phyloP scores from a whole-genome alignment of 345 rosid genomes.

The Populus tremula region DNA sequence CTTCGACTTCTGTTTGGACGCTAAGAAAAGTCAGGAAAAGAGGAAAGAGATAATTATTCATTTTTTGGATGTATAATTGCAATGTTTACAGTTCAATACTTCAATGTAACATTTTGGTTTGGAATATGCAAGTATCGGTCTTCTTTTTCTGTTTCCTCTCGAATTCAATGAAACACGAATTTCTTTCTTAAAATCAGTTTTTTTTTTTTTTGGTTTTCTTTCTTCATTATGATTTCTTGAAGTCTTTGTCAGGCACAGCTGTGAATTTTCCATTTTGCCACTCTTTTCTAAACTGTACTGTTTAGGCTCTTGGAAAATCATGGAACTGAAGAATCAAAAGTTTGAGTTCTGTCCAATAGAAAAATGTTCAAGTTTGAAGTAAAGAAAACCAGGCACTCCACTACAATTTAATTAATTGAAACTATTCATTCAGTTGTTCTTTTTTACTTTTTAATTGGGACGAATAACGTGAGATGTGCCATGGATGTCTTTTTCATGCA shows the following conservation, averaged over 20 bases:
- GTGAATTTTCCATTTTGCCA: not conserved
- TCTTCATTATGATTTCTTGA: not conserved
- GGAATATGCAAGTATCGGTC: not conserved
- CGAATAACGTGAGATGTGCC: not conserved
- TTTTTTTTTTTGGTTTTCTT: not conserved
- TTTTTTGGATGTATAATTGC: not conserved
- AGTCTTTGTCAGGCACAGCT: not conserved
- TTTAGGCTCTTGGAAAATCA: not conserved
- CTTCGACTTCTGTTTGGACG: not conserved
- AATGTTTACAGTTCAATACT: not conserved
- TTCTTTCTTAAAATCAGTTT: not conserved
- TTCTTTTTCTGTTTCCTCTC: not conserved
- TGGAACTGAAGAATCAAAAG: not conserved
- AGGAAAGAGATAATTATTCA: not conserved
- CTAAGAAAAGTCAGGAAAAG: slow-evolving; percentile 2
- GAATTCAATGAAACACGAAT: not conserved
- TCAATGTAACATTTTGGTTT: not conserved
- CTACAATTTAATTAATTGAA: not conserved
- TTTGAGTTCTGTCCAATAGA: not conserved
- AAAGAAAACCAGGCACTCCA: not conserved
- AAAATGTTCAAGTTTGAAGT: not conserved
- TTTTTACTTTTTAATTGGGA: not conserved
- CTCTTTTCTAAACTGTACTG: not conserved
- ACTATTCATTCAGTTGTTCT: not conserved
- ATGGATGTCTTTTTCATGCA: not conserved